Base-by-base conservation (phyloP, 176 grass and related monocot genomes). In the Aegilops bicornis region DNA sequence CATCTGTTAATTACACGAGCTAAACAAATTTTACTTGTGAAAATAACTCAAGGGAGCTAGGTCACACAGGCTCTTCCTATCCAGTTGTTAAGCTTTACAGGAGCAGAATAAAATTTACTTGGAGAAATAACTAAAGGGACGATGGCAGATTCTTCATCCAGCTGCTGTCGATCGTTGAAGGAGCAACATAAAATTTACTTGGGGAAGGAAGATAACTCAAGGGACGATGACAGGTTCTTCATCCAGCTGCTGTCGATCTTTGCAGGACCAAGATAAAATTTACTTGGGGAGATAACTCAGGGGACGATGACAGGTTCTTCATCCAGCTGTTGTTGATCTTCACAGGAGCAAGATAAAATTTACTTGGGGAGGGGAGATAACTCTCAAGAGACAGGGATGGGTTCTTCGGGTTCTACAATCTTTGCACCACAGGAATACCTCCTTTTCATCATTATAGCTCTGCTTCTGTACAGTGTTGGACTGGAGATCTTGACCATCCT, bases 401-500 rank as follows among this genome's bases (percentile, higher is more conserved):
- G 48, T 32, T 86, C 85, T 86, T 93, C 91, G 36, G 77, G 78
- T 85, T 90, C 91, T 66, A 13, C 11, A 7, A 95, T 92, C 88
- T 73, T 91, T 42, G 77, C 86, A 75, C 93, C 93, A 3, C 84
- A 82, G 43, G 69, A 77, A 27, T 87, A 77, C 87, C 43, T 93
- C 68, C 91, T 90, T 64, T 82, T 85, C 82, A 77, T 85, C 82
- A 80, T 79, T 66, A 76, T 84, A 45, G 87, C 80, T 86, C 80
- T 88, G 79, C 88, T 92, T 85, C 89, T 92, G 31, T 59, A 83
- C 40, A 91, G 16, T 76, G 31, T 86, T 17, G 64, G 23, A 5
- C 87, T 29, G 52, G 64, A 79, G 32, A 90, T 87, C 69, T 75
- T 84, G 77, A 90, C 32, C 76, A 85, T 92, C 15, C 56, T 75